Base-by-base conservation (phyloP, 2,329 filamentous ascomycete genomes). In the Calonectria pseudoturangicola region DNA sequence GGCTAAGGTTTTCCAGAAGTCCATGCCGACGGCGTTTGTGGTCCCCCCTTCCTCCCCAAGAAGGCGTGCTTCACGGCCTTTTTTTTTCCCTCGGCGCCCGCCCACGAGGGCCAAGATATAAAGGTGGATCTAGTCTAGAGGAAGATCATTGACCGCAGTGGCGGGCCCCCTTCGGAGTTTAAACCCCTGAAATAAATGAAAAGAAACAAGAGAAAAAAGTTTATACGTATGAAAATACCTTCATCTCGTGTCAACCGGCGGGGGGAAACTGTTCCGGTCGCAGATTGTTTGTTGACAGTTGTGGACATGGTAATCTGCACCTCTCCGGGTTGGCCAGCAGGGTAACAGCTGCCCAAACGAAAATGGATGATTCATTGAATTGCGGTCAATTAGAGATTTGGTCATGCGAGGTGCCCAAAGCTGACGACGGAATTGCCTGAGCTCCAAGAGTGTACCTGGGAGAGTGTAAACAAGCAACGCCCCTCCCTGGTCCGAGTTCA, bases 391-490 rank as follows among this genome's bases (percentile, higher is more conserved):
- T 56, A 15, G 2, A 25, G 63, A 21, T n/a, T 27, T 51, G 56
- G 39, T 71, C 69, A 67, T 54, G 56, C 63, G 69, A 60, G 15
- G 28, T 21, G 30, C 51, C 13, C 30, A 36, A 62, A 48, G 33
- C 43, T 50, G 27, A 33, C 30, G 21, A 36, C 30, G 21, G 33
- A 54, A n/a, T 27, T 12, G 21, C 12, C 9, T 45, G 63, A 71
- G 68, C 68, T 71, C 63, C 64, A 56, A 48, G 51, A 39, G 33
- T 36, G 36, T 60, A 43, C 62, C 50, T 66, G 30, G 62, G 66
- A 43, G 39, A 18, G 58, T 13, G 30, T 9, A 33, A 13, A 13
- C 6, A 36, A 36, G 8, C 12, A 9, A 13, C 33, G 5, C 33
- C 6, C 10, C 6, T 10, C 36, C 68, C 60, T 50, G 43, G 51